Evolutionary conservation across 768 basidiomycete species (phyloP), one percentile per base, ranked within the genome.

Genomic region (Pleurotus salmoneostramineus): DNA sequence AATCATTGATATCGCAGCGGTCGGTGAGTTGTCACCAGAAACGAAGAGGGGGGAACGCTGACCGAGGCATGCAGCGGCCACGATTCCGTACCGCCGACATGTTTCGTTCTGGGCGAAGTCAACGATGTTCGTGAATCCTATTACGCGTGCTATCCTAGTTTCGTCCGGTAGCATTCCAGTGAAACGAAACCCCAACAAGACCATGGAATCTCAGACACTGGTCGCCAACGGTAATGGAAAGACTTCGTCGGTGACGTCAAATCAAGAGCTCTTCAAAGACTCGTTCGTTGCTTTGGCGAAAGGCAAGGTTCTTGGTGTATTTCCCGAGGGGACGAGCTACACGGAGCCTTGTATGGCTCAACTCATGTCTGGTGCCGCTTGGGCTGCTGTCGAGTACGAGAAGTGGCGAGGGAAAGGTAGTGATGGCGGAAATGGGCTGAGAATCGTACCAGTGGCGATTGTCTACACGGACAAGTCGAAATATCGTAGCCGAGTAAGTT

Each of bases 161-260:
- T 83, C 85, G 46, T 82, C 84, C 0, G 88, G 86, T 4, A 87
- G 87, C 60, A 88, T 91, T 58, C 84, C 87, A n/a, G 87, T 91
- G 15, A 75, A 82, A 59, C 70, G 89, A 32, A 85, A 83, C 65
- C 84, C 77, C 34, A 83, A 87, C 61, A 37, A 15, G 11, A 33
- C 54, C 21, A 5, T 33, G 21, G 54, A 15, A 1, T 10, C 37
- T 14, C 8, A 52, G 33, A 12, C 48, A 48, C 45, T 11, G 42
- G 37, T 34, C 50, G 45, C 21, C 2, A 27, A 27, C 21, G 21
- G 21, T 27, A 7, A 12, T 31, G 32, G 42, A n/a, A 46, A 46
- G 17, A 56, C 54, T 3, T 33, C 40, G 27, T 63, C 61, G 35
- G 52, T 47, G 37, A 45, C 7, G 52, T 60, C 2, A 63, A 84